These are phyloP conservation scores for Candida koratica DNA, from an alignment of 805 yeast genomes.

Conservation along the genomic window DNA sequence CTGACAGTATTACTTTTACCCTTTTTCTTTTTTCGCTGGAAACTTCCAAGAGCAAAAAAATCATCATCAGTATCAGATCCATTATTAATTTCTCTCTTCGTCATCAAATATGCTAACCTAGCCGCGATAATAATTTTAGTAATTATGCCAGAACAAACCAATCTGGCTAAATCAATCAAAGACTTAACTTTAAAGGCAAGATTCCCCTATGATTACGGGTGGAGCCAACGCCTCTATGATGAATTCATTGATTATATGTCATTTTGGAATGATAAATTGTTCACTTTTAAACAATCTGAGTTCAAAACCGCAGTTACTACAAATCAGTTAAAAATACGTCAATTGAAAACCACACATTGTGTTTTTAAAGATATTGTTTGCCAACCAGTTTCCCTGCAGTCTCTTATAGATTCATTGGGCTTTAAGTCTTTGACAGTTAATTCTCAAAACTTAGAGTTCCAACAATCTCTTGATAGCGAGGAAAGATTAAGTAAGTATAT, in stretches of 20 bases:
- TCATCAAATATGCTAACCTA: neutral
- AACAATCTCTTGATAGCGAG: neutral
- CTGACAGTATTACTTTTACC: neutral
- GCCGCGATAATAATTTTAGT: conserved; percentile 4
- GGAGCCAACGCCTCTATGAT: conserved; percentile 40
- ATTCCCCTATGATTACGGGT: conserved; percentile 45
- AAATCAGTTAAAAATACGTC: neutral
- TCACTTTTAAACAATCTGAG: conserved; percentile 35
- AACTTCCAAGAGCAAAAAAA: conserved; percentile 9
- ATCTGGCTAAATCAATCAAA: conserved; percentile 5
- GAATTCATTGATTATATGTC: conserved; percentile 42
- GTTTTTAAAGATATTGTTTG: neutral
- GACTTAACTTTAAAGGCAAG: conserved; percentile 29
- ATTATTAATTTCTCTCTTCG: neutral
- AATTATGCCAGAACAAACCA: conserved; percentile 9
- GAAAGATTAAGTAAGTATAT: conserved; percentile 16
- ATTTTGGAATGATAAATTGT: conserved; percentile 47
- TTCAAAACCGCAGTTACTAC: conserved; percentile 1
- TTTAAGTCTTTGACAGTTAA: neutral
- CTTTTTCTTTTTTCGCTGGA: conserved; percentile 7
- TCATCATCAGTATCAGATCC: conserved; percentile 11
- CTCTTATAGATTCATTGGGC: neutral
- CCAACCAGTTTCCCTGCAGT: neutral
- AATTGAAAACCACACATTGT: neutral
- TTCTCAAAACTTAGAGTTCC: neutral